Percentiles rank a stretch among this genome's conserved stretches.
Evolutionary conservation across 139 green algal species (phyloP).

Genomic region (Spirogloea muscicola): DNA sequence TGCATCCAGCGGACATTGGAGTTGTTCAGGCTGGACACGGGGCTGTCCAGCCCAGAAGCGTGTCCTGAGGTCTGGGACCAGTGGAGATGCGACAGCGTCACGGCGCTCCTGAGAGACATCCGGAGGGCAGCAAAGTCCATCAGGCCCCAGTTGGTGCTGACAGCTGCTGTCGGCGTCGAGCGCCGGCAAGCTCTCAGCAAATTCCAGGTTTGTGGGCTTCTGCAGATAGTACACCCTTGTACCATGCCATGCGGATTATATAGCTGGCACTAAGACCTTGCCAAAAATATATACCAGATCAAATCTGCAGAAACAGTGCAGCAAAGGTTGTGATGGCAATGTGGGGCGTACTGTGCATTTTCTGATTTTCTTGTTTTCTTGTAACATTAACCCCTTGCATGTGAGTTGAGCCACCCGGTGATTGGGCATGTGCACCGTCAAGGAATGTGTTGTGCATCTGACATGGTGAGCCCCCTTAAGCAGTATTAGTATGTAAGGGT

Average conservation of each 20-base stretch:
- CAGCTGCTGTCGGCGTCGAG: conserved; percentile 19
- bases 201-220: conserved; percentile 23
- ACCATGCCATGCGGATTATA: not conserved
- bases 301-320: too few relatives aligned
- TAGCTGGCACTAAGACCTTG: too few relatives aligned
- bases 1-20: conserved; percentile 20
- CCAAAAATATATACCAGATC: too few relatives aligned
- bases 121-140: not conserved
- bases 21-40: conserved; percentile 10
- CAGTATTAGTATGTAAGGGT: too few relatives aligned
- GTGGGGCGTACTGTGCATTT: too few relatives aligned
- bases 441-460: too few relatives aligned
- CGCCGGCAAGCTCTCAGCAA: conserved; percentile 6
- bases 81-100: conserved; percentile 23
- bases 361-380: too few relatives aligned
- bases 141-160: conserved; percentile 9
- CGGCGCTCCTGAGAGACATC: conserved; percentile 22
- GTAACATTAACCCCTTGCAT: too few relatives aligned
- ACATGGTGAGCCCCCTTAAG: too few relatives aligned
- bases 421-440: too few relatives aligned
- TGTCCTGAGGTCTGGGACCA: conserved; percentile 5
- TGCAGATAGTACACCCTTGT: not conserved
- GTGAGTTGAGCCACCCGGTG: too few relatives aligned
- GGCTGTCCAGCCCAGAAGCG: conserved; percentile 3
- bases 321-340: too few relatives aligned